These are phyloP conservation scores for Cordyceps fumosorosea DNA, from an alignment of 2,329 filamentous ascomycete species.

Conservation along the genomic window DNA sequence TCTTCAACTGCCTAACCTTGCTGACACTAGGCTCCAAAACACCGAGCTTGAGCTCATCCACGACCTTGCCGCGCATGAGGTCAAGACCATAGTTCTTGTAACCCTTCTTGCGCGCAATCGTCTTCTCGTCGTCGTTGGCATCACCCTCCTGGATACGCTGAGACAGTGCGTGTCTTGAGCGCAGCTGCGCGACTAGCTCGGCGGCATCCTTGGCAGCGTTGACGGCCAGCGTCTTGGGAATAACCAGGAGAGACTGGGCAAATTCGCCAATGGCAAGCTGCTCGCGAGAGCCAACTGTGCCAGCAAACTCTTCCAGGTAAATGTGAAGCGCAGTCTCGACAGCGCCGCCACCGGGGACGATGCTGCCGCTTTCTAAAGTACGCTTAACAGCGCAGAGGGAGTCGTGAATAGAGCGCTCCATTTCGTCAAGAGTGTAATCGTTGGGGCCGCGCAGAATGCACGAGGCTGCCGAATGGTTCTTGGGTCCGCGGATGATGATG, in stretches of 20 bases:
- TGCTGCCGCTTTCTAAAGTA: slow-evolving; percentile 91
- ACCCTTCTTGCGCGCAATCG: slow-evolving; percentile 84
- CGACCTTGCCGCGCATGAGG: slow-evolving; percentile 78
- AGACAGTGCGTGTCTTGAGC: slow-evolving; percentile 86
- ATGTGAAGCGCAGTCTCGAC: slow-evolving; percentile 99
- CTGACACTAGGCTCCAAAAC: slow-evolving; percentile 96
- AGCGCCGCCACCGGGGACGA: slow-evolving; percentile 92
- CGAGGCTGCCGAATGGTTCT: slow-evolving; percentile 86
- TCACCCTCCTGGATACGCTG: slow-evolving; percentile 88
- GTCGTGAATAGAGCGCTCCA: slow-evolving; percentile 98
- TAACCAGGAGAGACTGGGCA: slow-evolving; percentile 84
- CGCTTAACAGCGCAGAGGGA: slow-evolving; percentile 95
- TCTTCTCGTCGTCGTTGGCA: slow-evolving; percentile 78
- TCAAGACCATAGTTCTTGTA: slow-evolving; percentile 99
- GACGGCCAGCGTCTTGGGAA: slow-evolving; percentile 93
- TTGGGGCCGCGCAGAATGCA: slow-evolving; percentile 94
- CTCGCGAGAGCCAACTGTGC: slow-evolving; percentile 92
- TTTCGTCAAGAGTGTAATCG: slow-evolving; percentile 95
- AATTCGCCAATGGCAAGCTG: slow-evolving; percentile 98
- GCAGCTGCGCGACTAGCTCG: slow-evolving; percentile 90
- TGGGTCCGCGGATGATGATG: slow-evolving; percentile 93
- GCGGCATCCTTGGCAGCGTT: slow-evolving; percentile 96
- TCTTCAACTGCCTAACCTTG: slow-evolving; percentile 97
- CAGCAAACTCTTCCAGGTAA: slow-evolving; percentile 97
- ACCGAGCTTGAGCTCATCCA: slow-evolving; percentile 89